Evolutionary conservation across 768 basidiomycete species (phyloP).

Genomic region (Lenzites betulinus): DNA sequence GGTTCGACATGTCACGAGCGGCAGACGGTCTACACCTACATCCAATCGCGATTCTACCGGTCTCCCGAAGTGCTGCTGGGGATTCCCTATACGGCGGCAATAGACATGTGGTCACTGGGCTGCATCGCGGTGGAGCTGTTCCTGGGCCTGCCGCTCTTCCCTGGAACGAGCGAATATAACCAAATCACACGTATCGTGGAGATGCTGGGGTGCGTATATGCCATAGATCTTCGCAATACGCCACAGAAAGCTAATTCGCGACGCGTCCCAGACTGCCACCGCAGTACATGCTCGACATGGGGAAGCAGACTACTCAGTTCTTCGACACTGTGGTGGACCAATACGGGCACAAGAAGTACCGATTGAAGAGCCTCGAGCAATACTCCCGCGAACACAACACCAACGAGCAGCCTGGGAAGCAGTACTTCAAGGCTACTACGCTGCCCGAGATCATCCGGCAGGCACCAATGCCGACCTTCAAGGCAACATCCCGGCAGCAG

Average conservation of each 20-base stretch:
- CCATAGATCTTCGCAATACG: background rate
- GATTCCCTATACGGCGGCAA: slow-evolving; percentile 90
- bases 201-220: slow-evolving; percentile 85
- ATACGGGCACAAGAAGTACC: slow-evolving; percentile 80
- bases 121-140: slow-evolving; percentile 99
- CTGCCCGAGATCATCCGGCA: slow-evolving; percentile 95
- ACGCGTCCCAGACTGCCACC: slow-evolving; percentile 72
- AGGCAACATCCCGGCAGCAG: slow-evolving; percentile 58
- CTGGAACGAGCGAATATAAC: slow-evolving; percentile 99
- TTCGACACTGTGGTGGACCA: slow-evolving; percentile 81
- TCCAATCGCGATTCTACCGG: slow-evolving; percentile 98
- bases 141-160: slow-evolving; percentile 93
- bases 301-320: slow-evolving; percentile 93
- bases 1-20: slow-evolving; percentile 98
- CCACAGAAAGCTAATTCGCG: background rate
- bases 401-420: slow-evolving; percentile 97
- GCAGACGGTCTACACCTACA: slow-evolving; percentile 99
- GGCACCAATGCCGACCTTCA: slow-evolving; percentile 88
- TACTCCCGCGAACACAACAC: slow-evolving; percentile 94
- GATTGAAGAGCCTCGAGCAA: slow-evolving; percentile 90
- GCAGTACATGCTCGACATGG: slow-evolving; percentile 89
- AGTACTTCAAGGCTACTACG: slow-evolving; percentile 95
- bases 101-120: slow-evolving; percentile 99
- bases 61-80: slow-evolving; percentile 96
- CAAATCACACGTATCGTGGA: slow-evolving; percentile 96